These are phyloP conservation scores for Martensiomyces pterosporus DNA, from an alignment of 192 early-diverging fungal genomes.

Conservation along the genomic window DNA sequence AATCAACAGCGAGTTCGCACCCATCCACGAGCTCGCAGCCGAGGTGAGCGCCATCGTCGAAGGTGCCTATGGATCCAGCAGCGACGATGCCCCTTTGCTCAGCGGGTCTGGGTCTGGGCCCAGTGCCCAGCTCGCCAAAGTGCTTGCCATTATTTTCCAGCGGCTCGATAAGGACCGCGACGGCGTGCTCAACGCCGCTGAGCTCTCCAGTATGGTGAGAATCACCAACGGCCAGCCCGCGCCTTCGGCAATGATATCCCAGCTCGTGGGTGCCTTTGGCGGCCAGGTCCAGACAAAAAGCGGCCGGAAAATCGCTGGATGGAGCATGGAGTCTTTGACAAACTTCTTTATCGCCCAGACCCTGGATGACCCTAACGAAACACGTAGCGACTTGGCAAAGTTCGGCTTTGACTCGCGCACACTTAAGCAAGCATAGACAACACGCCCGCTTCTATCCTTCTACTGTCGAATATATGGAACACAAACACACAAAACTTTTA, in stretches of 20 bases:
- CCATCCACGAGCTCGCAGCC: slow-evolving; percentile 30
- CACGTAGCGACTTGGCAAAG: slow-evolving; percentile 39
- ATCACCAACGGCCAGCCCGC: slow-evolving; percentile 38
- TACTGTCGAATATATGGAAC: too few relatives aligned
- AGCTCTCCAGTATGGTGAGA: slow-evolving; percentile 30
- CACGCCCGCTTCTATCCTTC: too few relatives aligned
- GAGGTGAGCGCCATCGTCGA: slow-evolving; percentile 26
- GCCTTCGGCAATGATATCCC: slow-evolving; percentile 16
- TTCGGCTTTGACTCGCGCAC: slow-evolving; percentile 44
- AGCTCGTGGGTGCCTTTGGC: slow-evolving; percentile 40
- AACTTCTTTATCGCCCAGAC: slow-evolving; percentile 43
- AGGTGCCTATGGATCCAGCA: slow-evolving; percentile 24
- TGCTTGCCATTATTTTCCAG: slow-evolving; percentile 36
- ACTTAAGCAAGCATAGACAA: slow-evolving; percentile 4
- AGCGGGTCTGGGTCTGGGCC: slow-evolving; percentile 24
- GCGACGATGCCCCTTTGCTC: slow-evolving; percentile 33
- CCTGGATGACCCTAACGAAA: slow-evolving; percentile 44
- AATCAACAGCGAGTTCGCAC: slow-evolving; percentile 26
- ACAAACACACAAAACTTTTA: too few relatives aligned
- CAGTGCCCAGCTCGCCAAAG: slow-evolving; percentile 35
- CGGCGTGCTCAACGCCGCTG: slow-evolving; percentile 34
- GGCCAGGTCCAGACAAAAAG: slow-evolving; percentile 21
- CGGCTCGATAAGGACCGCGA: slow-evolving; percentile 43
- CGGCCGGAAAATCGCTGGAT: slow-evolving; percentile 25
- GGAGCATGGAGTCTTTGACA: slow-evolving; percentile 27